Evolutionary conservation across 2,329 filamentous ascomycete genomes (phyloP).

Genomic region (Fusarium proliferatum): DNA sequence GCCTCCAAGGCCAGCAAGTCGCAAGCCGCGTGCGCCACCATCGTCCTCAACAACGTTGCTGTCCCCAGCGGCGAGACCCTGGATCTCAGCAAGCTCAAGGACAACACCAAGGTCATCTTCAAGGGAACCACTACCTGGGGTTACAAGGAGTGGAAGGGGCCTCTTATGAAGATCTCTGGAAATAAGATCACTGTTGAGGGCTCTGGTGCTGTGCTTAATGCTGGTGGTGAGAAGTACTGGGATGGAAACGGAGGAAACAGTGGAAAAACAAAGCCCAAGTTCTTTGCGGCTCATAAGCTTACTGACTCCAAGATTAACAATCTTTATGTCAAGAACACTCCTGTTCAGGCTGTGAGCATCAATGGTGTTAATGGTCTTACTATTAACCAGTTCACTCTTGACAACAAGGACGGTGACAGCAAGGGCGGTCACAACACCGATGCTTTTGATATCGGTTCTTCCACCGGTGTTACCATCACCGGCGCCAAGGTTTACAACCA

Average conservation of each 20-base stretch:
- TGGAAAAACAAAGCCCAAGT: conserved; percentile 40
- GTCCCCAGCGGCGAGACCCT: conserved; percentile 38
- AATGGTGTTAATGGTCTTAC: conserved; percentile 49
- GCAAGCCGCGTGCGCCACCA: conserved; percentile 33
- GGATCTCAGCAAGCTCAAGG: conserved; percentile 36
- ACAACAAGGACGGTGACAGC: conserved; percentile 52
- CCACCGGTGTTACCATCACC: conserved; percentile 61
- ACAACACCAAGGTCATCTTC: conserved; percentile 40
- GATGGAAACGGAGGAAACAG: conserved; percentile 35
- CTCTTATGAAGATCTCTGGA: conserved; percentile 36
- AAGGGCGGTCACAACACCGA: conserved; percentile 65
- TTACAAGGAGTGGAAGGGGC: conserved; percentile 41
- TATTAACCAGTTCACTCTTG: conserved; percentile 52
- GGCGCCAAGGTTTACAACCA: conserved; percentile 68
- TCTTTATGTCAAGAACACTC: conserved; percentile 56
- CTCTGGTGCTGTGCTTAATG: conserved; percentile 35
- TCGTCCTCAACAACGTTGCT: conserved; percentile 25
- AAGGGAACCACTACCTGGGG: conserved; percentile 40
- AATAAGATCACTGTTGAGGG: conserved; percentile 39
- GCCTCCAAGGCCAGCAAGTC: conserved; percentile 27
- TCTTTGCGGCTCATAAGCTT: conserved; percentile 38
- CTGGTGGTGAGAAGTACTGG: conserved; percentile 39
- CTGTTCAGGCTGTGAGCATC: conserved; percentile 56
- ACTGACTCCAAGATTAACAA: conserved; percentile 50
- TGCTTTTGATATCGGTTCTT: conserved; percentile 67